A percentile compares a stretch with the other conserved stretches of the same genome.
These are phyloP conservation scores for Perkinsus chesapeaki DNA, from an alignment of 169 alveolate genomes.

Conservation along the genomic window DNA sequence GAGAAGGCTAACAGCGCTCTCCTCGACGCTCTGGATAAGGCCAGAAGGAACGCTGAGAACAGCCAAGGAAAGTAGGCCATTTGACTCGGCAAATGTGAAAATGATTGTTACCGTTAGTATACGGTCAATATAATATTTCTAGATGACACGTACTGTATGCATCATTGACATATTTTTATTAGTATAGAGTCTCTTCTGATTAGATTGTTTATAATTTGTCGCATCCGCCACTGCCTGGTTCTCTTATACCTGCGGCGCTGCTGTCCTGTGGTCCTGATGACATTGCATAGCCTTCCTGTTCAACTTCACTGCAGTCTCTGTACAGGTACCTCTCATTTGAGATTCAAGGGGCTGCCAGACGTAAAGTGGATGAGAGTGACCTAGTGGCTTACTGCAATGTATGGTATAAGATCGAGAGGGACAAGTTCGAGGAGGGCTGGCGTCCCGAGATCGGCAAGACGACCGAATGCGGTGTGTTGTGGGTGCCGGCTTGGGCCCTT, in stretches of 20 bases:
- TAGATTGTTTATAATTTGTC: too few relatives aligned
- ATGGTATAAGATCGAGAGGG: background rate
- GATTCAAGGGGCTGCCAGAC: background rate
- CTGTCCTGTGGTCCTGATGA: too few relatives aligned
- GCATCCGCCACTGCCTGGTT: too few relatives aligned
- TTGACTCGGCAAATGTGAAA: background rate
- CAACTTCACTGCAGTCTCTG: too few relatives aligned
- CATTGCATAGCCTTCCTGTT: too few relatives aligned
- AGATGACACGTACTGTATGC: too few relatives aligned
- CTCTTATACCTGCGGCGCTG: too few relatives aligned
- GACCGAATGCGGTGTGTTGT: background rate
- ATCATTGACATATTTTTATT: too few relatives aligned
- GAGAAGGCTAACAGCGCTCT: background rate
- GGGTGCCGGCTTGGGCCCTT: background rate
- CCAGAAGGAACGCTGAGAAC: background rate
- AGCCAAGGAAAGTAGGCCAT: background rate
- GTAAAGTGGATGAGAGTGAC: background rate
- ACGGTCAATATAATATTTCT: too few relatives aligned
- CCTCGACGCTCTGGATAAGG: background rate
- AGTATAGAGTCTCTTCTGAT: too few relatives aligned
- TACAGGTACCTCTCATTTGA: background rate
- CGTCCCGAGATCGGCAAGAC: background rate
- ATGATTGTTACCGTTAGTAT: too few relatives aligned
- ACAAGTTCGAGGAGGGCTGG: background rate
- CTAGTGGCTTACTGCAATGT: background rate